Conservation (phyloP, 176 grass and related monocot species). For the Poa annua region DNA sequence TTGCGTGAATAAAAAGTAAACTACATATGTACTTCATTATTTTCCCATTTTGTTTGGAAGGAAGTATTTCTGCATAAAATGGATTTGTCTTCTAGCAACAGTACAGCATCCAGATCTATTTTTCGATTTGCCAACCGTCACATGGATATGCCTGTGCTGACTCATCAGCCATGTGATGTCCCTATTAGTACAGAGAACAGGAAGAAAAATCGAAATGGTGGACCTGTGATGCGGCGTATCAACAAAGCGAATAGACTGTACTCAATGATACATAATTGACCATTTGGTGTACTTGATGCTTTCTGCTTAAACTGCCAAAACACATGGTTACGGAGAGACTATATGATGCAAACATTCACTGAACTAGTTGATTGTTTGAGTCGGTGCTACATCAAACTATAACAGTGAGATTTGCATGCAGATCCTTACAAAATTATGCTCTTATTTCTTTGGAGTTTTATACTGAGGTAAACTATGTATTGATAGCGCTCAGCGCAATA, state of each 20-base stretch:
- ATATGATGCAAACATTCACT: background rate
- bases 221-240: conserved; percentile 44
- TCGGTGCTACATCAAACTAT: background rate
- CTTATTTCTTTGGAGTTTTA: background rate
- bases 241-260: conserved; percentile 21
- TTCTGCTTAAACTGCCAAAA: background rate
- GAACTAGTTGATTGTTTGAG: background rate
- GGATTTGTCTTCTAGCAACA: conserved; percentile 22
- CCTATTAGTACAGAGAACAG: conserved; percentile 20
- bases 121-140: conserved; percentile 13
- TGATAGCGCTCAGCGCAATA: background rate
- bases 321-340: conserved; percentile 5
- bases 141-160: conserved; percentile 36
- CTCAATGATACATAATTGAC: background rate
- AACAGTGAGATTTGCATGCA: background rate
- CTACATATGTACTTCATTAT: background rate
- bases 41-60: background rate
- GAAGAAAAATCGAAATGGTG: conserved; percentile 23
- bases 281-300: conserved; percentile 27
- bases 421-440: background rate
- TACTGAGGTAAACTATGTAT: background rate
- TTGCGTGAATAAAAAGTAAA: background rate
- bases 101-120: conserved; percentile 33
- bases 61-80: background rate
- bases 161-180: conserved; percentile 43